Evolutionary conservation across 495 filamentous ascomycete species (phyloP), one percentile per base, ranked within the genome.

Genomic region (Penicillium pulvis): DNA sequence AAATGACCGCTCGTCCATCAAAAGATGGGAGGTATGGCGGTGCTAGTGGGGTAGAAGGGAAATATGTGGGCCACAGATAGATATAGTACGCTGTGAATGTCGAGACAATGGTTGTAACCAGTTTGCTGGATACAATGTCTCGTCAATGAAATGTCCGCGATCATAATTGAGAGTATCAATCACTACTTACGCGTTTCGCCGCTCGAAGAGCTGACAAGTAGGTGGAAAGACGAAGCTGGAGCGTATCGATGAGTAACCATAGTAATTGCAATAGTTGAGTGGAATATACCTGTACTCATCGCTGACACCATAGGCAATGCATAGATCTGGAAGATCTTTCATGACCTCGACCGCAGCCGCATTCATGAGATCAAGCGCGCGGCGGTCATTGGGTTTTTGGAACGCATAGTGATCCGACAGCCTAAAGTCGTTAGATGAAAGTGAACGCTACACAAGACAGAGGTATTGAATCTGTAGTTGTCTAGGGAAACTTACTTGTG

Each of bases 21-120:
- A 98, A 98, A 28, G 85, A 90, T 4, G 94, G 94, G 35, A 96
- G 67, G 61, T 66, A 65, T 0, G 91, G 90, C 2, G 86, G 72
- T n/a, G 85, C 80, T 16, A 98, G 76, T 3, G 85, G 84, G 36
- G 59, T 80, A 1, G 83, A 68, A 0, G 85, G 83, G 72, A 98
- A 96, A 70, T 84, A 91, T 1, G 75, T 79, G 1, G 84, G 69
- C 94, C 94, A 98, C 12, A 87, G 78, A 69, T 90, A 77, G 49
- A 94, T 81, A 66, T 97, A 98, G 70, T 93, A 87, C 6, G 90
- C 87, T n/a, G 93, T 96, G 61, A 98, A 98, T 0, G 90, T 92
- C 2, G 92, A 96, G 4, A 91, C 90, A 35, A 98, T 82, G 0
- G 93, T 97, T 0, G 91, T 92, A 2, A 91, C 85, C 10, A 98